Conservation (phyloP, 78 protist genomes). For the Salpingoeca rosetta region DNA sequence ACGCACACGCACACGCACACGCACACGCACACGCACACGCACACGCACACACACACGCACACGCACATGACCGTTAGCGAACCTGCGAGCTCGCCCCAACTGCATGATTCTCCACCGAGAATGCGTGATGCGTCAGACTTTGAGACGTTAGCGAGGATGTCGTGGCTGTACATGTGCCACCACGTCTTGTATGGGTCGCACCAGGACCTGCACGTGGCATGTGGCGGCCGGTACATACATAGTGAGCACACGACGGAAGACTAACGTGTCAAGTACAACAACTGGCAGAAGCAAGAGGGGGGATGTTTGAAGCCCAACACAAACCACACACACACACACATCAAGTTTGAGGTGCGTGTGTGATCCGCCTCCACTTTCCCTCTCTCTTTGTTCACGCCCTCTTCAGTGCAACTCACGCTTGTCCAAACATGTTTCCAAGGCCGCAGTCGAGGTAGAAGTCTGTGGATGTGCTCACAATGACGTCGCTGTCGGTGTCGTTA, state of each 20-base stretch:
- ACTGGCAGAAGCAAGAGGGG: too few relatives aligned
- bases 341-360: too few relatives aligned
- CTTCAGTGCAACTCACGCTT: too few relatives aligned
- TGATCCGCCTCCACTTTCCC: too few relatives aligned
- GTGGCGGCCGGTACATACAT: not conserved
- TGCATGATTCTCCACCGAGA: not conserved
- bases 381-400: too few relatives aligned
- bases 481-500: not conserved
- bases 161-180: not conserved
- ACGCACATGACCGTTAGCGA: not conserved
- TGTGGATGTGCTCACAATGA: not conserved
- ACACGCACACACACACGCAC: too few relatives aligned
- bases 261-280: not conserved
- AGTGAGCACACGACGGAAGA: not conserved
- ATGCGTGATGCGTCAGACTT: not conserved
- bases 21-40: constrained; percentile 27
- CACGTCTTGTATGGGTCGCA: not conserved
- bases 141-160: not conserved
- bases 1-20: constrained; percentile 29
- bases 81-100: not conserved
- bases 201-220: not conserved
- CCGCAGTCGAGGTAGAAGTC: not conserved
- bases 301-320: too few relatives aligned
- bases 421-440: not conserved
- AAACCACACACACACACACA: not conserved